Evolutionary conservation across 1,284 basidiomycete species (phyloP).

Genomic region (Austroboletus novae-zelandiae): DNA sequence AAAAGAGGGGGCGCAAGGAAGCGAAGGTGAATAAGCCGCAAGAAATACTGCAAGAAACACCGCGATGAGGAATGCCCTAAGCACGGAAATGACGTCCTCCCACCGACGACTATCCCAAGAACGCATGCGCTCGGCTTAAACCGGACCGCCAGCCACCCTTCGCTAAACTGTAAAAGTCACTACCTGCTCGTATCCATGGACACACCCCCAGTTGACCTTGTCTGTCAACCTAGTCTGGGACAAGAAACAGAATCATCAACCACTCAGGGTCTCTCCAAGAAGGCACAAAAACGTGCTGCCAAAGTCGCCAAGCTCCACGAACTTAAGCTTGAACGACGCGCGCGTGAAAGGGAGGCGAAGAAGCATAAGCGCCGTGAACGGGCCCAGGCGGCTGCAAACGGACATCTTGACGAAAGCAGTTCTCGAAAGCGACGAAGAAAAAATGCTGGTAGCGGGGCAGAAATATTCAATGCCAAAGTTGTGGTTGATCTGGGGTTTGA

Average conservation of each 20-base stretch:
- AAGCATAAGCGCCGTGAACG: slow-evolving; percentile 62
- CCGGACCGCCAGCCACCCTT: slow-evolving; percentile 20
- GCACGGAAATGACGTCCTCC: slow-evolving; percentile 1
- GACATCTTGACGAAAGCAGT: slow-evolving; percentile 48
- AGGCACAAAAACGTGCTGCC: slow-evolving; percentile 74
- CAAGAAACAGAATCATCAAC: slow-evolving; percentile 13
- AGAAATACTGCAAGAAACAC: slow-evolving; percentile 6
- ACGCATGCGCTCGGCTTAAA: slow-evolving; percentile 16
- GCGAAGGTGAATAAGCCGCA: not conserved
- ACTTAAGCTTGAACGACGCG: slow-evolving; percentile 72
- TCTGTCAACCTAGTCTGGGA: slow-evolving; percentile 9
- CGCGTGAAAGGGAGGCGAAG: slow-evolving; percentile 68
- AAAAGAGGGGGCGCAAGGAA: not conserved
- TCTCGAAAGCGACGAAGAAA: slow-evolving; percentile 45
- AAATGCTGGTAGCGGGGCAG: slow-evolving; percentile 24
- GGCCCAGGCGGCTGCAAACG: slow-evolving; percentile 54
- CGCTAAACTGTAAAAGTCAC: slow-evolving; percentile 2
- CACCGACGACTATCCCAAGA: not conserved
- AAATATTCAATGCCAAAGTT: slow-evolving; percentile 72
- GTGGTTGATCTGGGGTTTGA: slow-evolving; percentile 95
- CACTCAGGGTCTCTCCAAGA: slow-evolving; percentile 63
- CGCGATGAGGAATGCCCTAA: slow-evolving; percentile 1
- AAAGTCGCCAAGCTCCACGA: slow-evolving; percentile 66
- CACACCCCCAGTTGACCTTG: slow-evolving; percentile 5
- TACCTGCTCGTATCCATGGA: slow-evolving; percentile 18